Evolutionary conservation across 306 rosid species (phyloP).

Genomic region (Canavalia ensiformis): DNA sequence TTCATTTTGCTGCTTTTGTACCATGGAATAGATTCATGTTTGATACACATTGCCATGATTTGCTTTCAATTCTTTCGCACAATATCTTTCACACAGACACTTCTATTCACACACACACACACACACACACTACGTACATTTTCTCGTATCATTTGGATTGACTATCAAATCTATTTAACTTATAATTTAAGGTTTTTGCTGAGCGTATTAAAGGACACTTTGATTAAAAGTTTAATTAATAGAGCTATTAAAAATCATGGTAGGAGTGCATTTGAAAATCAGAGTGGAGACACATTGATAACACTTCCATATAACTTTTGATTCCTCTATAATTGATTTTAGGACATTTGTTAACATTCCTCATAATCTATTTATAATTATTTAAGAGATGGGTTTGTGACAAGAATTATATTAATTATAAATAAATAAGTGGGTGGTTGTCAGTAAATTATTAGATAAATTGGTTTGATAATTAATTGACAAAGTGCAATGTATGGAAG

Average conservation of each 20-base stretch:
- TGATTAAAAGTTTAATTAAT: too few relatives aligned
- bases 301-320: too few relatives aligned
- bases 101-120: background rate
- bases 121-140: background rate
- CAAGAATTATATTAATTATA: conserved; percentile 3
- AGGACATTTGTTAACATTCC: too few relatives aligned
- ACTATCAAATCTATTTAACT: background rate
- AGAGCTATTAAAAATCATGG: too few relatives aligned
- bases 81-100: conserved; percentile 2
- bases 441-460: background rate
- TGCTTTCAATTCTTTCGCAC: conserved; percentile 24
- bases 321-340: too few relatives aligned
- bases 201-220: too few relatives aligned
- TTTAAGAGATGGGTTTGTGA: background rate
- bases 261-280: too few relatives aligned
- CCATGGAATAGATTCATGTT: conserved; percentile 38
- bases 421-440: background rate
- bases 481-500: background rate
- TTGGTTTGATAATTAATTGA: conserved; percentile 7
- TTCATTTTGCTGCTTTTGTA: conserved; percentile 27
- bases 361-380: background rate
- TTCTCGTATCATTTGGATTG: background rate
- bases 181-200: too few relatives aligned
- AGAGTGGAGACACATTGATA: too few relatives aligned
- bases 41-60: background rate